A percentile compares a stretch with the other conserved stretches of the same genome.
These are phyloP conservation scores for Annulohypoxylon maeteangense DNA, from an alignment of 495 filamentous ascomycete species.

Conservation along the genomic window DNA sequence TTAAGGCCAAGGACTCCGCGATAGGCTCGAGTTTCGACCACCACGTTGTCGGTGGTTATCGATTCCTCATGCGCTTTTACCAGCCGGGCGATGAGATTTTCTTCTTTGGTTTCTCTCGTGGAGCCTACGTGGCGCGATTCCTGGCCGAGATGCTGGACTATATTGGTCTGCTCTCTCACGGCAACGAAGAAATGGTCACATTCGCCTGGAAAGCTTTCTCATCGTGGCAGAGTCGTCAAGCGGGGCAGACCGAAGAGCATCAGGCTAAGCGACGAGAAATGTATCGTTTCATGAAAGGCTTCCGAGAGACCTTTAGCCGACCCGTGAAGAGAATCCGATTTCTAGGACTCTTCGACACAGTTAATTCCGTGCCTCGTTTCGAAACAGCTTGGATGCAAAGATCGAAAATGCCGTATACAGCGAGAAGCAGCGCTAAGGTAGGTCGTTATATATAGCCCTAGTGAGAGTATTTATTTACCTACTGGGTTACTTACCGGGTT, in stretches of 20 bases:
- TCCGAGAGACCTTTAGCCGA: slow-evolving; percentile 85
- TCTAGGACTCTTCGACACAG: slow-evolving; percentile 77
- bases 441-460: slow-evolving; percentile 57
- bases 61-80: slow-evolving; percentile 90
- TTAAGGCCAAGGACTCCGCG: slow-evolving; percentile 86
- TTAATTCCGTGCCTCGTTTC: slow-evolving; percentile 84
- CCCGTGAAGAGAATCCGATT: slow-evolving; percentile 79
- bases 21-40: slow-evolving; percentile 85
- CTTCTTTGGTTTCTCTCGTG: slow-evolving; percentile 87
- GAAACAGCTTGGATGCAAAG: slow-evolving; percentile 89
- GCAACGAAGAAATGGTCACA: slow-evolving; percentile 86
- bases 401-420: slow-evolving; percentile 84
- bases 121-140: slow-evolving; percentile 88
- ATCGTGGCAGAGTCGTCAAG: slow-evolving; percentile 79
- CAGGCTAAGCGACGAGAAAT: slow-evolving; percentile 66
- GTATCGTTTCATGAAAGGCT: slow-evolving; percentile 81
- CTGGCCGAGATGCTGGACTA: slow-evolving; percentile 89
- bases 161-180: slow-evolving; percentile 79
- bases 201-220: slow-evolving; percentile 93
- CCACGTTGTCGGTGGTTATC: slow-evolving; percentile 86
- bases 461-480: slow-evolving; percentile 58
- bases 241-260: slow-evolving; percentile 65
- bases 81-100: slow-evolving; percentile 80
- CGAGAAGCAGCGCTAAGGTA: slow-evolving; percentile 74
- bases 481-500: too few species aligned